Evolutionary conservation across 2,329 filamentous ascomycete species (phyloP), one percentile per base, ranked within the genome.

Genomic region (Akanthomyces uredinophilus): DNA sequence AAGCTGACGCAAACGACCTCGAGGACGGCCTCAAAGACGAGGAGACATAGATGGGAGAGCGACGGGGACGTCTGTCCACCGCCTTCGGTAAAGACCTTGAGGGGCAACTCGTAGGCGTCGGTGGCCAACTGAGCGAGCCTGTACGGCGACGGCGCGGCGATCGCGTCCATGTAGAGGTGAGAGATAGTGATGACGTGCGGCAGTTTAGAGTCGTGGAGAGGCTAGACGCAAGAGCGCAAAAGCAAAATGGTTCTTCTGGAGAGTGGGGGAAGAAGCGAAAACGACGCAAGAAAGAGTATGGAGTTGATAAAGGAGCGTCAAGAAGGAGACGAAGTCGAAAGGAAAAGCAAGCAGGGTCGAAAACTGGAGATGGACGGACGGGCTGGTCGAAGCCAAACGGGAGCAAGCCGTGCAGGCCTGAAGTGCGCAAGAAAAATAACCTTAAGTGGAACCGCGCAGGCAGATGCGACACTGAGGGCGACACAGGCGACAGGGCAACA

Each of bases 1-100:
- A 97, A 77, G 74, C 90, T 94, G 73, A 99, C 93, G 73, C 93
- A 98, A 55, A 99, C 90, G 27, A 98, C 94, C 73, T 97, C 92
- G 70, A 97, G 81, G 32, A 97, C 93, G 13, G 95, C 95, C 77
- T 96, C 93, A 70, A 96, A 96, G 68, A 98, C 93, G 63, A 96
- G 87, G 29, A 96, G 81, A 44, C 87, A 82, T 35, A 96, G 82
- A 69, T 92, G 83, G 62, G 79, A 80, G 65, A 92, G 80, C 58
- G 88, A 81, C 16, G 88, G 88, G 66, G 91, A 87, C 20, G 81
- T 77, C 4, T 81, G 78, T 67, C 83, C 79, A 13, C 75, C 70
- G 57, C 73, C 73, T 63, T 74, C 71, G 47, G 73, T 67, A 52
- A 81, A 71, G 16, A 76, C 71, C 62, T 75, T 71, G 57, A 81